phyloP scores from a whole-genome alignment of 2,329 filamentous ascomycete species.

The Talaromyces sp. region DNA sequence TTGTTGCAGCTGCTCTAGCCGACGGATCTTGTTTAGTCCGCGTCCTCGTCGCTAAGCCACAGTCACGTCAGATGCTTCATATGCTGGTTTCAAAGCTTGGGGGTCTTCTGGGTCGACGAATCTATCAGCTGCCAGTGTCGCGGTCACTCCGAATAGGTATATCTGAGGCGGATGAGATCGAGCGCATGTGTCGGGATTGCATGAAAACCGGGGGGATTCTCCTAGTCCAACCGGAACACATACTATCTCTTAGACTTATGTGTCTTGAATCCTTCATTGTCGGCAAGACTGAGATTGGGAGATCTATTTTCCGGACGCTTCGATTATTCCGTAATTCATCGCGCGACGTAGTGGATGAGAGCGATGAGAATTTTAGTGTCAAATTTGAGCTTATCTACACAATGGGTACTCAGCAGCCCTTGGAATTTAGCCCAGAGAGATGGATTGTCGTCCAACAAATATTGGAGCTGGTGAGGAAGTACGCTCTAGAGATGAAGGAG shows the following conservation, averaged over 20 bases:
- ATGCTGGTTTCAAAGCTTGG: not conserved
- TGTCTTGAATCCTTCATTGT: not conserved
- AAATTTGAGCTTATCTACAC: not conserved
- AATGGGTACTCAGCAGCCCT: not conserved
- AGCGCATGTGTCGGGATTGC: not conserved
- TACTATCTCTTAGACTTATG: not conserved
- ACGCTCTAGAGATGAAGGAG: not conserved
- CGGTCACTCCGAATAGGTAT: not conserved
- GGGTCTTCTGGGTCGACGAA: not conserved
- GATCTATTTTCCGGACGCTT: not conserved
- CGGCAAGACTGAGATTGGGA: not conserved
- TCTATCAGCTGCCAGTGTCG: not conserved
- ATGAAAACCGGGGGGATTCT: not conserved
- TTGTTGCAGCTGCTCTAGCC: not conserved
- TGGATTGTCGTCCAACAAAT: not conserved
- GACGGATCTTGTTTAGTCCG: not conserved
- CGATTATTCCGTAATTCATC: not conserved
- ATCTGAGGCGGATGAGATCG: not conserved
- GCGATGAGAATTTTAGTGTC: not conserved
- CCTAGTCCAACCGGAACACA: not conserved
- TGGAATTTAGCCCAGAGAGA: not conserved
- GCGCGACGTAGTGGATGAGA: not conserved
- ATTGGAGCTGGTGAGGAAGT: not conserved
- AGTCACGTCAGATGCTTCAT: not conserved
- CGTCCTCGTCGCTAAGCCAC: not conserved